phyloP scores from a whole-genome alignment of 169 alveolate genomes.

The Plasmodium knowlesi region DNA sequence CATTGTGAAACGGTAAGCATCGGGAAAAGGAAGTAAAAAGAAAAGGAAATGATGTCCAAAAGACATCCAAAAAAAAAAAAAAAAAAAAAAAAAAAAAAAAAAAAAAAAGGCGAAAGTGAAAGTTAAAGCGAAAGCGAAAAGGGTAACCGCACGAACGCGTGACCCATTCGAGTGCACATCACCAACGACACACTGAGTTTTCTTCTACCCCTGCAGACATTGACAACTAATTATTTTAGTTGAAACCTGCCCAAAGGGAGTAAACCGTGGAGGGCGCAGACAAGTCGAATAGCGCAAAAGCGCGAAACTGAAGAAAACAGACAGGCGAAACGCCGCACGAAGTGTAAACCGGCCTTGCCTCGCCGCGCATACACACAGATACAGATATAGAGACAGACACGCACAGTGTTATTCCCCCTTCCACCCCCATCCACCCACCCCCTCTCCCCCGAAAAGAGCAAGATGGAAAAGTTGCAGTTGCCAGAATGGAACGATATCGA shows the following conservation, averaged over 20 bases:
- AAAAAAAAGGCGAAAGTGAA: neutral
- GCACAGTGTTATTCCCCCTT: neutral
- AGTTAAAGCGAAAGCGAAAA: neutral
- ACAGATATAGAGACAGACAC: neutral
- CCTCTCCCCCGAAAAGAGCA: slow-evolving; percentile 1
- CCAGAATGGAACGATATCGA: slow-evolving; percentile 87
- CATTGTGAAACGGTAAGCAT: neutral
- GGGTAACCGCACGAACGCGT: neutral
- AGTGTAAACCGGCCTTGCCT: neutral
- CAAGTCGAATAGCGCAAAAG: neutral
- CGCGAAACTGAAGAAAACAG: slow-evolving; percentile 10
- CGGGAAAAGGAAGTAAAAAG: slow-evolving; percentile 3
- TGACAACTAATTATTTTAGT: neutral
- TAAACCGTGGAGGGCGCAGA: neutral
- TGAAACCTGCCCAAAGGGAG: neutral
- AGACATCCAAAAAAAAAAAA: neutral
- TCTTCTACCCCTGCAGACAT: neutral
- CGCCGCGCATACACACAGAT: slow-evolving; percentile 14
- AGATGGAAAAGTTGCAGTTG: slow-evolving; percentile 53
- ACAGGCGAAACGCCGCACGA: neutral
- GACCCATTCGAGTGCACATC: neutral
- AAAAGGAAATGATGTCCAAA: neutral
- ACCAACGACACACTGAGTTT: neutral
- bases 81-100: neutral
- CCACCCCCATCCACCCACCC: too few species aligned